These are phyloP conservation scores for Juncus effusus DNA, from an alignment of 176 grass and related monocot species.

Conservation along the genomic window DNA sequence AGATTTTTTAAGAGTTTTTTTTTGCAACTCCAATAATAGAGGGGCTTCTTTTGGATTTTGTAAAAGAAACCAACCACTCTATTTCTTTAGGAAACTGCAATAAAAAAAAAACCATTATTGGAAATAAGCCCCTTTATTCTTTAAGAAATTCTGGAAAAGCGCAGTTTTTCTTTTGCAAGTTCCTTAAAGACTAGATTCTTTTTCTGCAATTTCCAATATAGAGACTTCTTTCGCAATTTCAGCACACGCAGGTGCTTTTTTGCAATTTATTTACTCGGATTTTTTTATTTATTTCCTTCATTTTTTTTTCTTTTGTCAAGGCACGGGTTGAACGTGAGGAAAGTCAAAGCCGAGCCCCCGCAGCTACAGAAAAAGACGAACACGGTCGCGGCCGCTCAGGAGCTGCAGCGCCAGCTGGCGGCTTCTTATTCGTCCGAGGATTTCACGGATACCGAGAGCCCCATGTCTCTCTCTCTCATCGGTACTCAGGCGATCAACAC, in stretches of 20 bases:
- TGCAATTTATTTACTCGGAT: conserved; percentile 10
- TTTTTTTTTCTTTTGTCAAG: conserved; percentile 46
- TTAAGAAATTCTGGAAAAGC: too few relatives aligned
- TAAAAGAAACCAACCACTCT: too few relatives aligned
- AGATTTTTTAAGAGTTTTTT: too few relatives aligned
- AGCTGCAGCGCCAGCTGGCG: conserved; percentile 35
- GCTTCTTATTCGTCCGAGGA: conserved; percentile 49
- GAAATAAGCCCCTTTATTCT: too few relatives aligned
- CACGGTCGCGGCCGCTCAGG: conserved; percentile 33
- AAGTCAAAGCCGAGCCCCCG: conserved; percentile 64
- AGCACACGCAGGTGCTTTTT: too few relatives aligned
- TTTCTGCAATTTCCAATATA: too few relatives aligned
- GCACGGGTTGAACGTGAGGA: conserved; percentile 63
- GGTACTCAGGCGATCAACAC: conserved; percentile 65
- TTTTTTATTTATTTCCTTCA: conserved; percentile 4
- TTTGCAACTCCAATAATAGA: neutral
- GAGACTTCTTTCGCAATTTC: too few relatives aligned
- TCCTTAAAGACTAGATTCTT: too few relatives aligned
- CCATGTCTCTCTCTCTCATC: conserved; percentile 68
- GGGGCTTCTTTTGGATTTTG: too few relatives aligned
- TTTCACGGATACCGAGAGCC: conserved; percentile 53
- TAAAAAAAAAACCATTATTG: too few relatives aligned
- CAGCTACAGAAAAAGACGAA: conserved; percentile 41
- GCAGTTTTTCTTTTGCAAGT: too few relatives aligned
- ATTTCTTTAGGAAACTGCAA: too few relatives aligned